Conservation (phyloP, 768 basidiomycete species). For the Lactarius evosmus region DNA sequence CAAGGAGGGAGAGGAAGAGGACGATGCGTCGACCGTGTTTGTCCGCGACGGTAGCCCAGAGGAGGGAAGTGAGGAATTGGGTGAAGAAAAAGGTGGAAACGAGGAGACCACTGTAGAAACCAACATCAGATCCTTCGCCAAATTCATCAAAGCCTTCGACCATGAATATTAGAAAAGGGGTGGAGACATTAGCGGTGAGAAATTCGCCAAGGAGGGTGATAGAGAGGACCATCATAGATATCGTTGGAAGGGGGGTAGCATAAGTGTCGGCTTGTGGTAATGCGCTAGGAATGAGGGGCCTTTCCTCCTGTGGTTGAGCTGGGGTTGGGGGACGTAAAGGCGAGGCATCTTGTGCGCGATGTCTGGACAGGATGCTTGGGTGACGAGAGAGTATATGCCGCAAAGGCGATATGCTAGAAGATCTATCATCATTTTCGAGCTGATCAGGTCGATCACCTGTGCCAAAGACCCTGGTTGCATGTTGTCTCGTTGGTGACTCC, state of each 20-base stretch:
- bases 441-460: slow-evolving; percentile 13
- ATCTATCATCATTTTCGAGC: neutral
- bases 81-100: slow-evolving; percentile 89
- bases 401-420: slow-evolving; percentile 15
- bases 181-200: slow-evolving; percentile 87
- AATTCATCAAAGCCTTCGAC: slow-evolving; percentile 80
- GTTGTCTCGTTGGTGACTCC: slow-evolving; percentile 3
- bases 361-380: slow-evolving; percentile 22
- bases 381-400: slow-evolving; percentile 21
- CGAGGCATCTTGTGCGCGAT: slow-evolving; percentile 11
- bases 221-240: slow-evolving; percentile 90
- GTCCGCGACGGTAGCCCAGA: slow-evolving; percentile 96
- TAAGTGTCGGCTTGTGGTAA: slow-evolving; percentile 61
- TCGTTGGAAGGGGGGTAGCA: slow-evolving; percentile 74
- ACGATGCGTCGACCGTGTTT: slow-evolving; percentile 86
- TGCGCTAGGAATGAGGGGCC: slow-evolving; percentile 74
- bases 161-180: slow-evolving; percentile 93
- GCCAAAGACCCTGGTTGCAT: slow-evolving; percentile 18
- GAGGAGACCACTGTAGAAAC: slow-evolving; percentile 84
- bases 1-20: slow-evolving; percentile 78
- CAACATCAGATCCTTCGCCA: slow-evolving; percentile 78
- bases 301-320: slow-evolving; percentile 26
- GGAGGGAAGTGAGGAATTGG: slow-evolving; percentile 90
- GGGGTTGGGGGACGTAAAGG: neutral
- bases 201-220: slow-evolving; percentile 96